Evolutionary conservation across 139 green algal species (phyloP).

Genomic region (Micromonas pusilla): DNA sequence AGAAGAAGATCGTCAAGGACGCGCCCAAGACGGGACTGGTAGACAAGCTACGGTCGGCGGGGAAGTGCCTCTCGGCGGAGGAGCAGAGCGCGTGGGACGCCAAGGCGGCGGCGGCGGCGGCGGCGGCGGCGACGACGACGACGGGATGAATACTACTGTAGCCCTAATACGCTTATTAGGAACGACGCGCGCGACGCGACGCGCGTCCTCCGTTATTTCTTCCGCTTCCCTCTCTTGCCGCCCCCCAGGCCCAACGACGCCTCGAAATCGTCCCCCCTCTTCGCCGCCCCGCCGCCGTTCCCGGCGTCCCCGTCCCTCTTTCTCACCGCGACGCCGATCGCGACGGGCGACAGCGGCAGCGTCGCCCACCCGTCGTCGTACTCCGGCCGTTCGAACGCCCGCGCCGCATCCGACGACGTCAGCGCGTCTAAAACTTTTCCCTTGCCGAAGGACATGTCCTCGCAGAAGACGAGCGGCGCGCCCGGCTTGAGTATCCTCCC

Average conservation of each 20-base stretch:
- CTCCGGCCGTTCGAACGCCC: neutral
- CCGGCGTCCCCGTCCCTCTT: neutral
- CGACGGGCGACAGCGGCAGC: neutral
- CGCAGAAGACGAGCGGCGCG: slow-evolving; percentile 7
- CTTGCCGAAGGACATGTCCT: neutral
- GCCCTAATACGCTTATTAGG: no score
- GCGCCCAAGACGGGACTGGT: neutral
- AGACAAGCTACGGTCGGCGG: neutral
- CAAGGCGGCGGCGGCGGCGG: no score
- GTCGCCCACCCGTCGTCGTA: slow-evolving; percentile 15
- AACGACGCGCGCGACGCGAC: no score
- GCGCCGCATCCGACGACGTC: neutral
- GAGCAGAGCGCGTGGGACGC: neutral
- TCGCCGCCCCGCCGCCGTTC: neutral
- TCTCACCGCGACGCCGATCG: slow-evolving; percentile 8
- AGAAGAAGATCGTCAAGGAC: neutral
- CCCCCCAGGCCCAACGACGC: neutral
- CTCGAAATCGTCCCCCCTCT: neutral
- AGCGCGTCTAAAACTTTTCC: neutral
- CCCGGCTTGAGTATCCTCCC: neutral
- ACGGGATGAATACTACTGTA: no score
- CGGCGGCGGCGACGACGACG: no score
- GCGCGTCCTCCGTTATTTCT: neutral
- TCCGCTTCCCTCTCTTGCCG: no score
- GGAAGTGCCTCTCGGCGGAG: neutral